A percentile compares a stretch with the other conserved stretches of the same genome.
These are phyloP conservation scores for Closterium sp. DNA, from an alignment of 139 green algal species.

Conservation along the genomic window DNA sequence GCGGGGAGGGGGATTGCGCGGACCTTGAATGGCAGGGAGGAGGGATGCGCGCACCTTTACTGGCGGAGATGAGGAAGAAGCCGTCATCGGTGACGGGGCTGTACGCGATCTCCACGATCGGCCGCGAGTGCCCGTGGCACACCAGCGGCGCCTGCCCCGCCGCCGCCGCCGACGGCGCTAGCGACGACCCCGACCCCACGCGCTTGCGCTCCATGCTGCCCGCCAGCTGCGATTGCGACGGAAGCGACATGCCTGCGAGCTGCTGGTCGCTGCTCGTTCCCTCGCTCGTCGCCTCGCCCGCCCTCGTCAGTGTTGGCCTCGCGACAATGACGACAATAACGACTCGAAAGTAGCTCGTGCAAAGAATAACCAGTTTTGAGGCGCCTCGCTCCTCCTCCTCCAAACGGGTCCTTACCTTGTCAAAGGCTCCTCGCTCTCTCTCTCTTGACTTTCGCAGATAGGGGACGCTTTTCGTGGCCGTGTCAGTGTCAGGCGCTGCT, in stretches of 20 bases:
- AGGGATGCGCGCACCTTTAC: constrained; percentile 64
- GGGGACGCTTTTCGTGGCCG: not conserved
- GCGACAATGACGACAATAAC: no score
- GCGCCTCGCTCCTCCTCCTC: no score
- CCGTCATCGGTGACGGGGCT: constrained; percentile 89
- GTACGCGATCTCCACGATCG: constrained; percentile 95
- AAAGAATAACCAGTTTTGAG: no score
- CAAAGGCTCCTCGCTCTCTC: not conserved
- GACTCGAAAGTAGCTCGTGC: no score
- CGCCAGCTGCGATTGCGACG: not conserved
- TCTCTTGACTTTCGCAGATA: not conserved
- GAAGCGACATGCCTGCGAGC: not conserved
- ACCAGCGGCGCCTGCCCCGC: constrained; percentile 71
- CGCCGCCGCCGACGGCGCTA: not conserved
- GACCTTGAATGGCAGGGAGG: not conserved
- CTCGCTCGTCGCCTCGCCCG: not conserved
- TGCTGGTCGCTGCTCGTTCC: not conserved
- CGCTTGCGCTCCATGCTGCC: not conserved
- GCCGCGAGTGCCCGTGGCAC: constrained; percentile 92
- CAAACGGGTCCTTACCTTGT: no score
- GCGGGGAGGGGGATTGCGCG: no score
- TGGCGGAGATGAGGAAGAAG: constrained; percentile 89
- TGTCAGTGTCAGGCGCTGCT: not conserved
- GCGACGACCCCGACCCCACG: not conserved
- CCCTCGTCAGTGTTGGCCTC: not conserved